Percentiles rank a stretch among this genome's conserved stretches.
These are phyloP conservation scores for Plasmodium vinckei DNA, from an alignment of 169 alveolate species.

Conservation along the genomic window DNA sequence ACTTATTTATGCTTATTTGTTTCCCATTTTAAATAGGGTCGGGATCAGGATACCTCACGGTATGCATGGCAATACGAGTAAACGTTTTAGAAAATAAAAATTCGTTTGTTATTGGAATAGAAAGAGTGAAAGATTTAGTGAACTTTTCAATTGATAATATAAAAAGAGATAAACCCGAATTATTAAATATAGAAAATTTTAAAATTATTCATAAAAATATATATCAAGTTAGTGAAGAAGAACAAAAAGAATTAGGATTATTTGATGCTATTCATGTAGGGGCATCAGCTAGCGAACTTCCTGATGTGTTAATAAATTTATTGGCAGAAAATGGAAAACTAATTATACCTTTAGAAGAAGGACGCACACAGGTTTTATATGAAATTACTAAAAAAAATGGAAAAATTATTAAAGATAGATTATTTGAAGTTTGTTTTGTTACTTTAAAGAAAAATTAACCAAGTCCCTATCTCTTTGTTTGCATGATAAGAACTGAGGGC, in stretches of 20 bases:
- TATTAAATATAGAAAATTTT: constrained; percentile 57
- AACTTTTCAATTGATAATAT: constrained; percentile 59
- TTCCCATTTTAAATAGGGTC: constrained; percentile 30
- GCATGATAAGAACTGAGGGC: no score
- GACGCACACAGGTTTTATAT: constrained; percentile 68
- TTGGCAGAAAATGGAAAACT: constrained; percentile 69
- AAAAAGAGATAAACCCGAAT: constrained; percentile 73
- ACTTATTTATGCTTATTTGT: neutral
- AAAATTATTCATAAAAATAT: constrained; percentile 74
- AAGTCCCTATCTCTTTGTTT: no score
- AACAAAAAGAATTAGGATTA: constrained; percentile 53
- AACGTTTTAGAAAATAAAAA: constrained; percentile 61
- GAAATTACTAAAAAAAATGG: constrained; percentile 73
- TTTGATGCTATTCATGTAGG: constrained; percentile 78
- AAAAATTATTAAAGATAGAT: constrained; percentile 66
- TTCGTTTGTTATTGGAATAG: constrained; percentile 69
- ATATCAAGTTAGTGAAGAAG: constrained; percentile 69
- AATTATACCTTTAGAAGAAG: constrained; percentile 69
- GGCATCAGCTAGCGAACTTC: constrained; percentile 79
- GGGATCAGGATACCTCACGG: constrained; percentile 74
- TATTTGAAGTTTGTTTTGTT: constrained; percentile 76
- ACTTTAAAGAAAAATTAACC: constrained; percentile 33
- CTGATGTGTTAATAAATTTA: constrained; percentile 52
- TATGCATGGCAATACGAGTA: constrained; percentile 72
- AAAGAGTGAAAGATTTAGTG: constrained; percentile 65